A percentile compares a stretch with the other conserved stretches of the same genome.
phyloP scores from a whole-genome alignment of 1,139 yeast genomes.

The Wickerhamomyces sp. region DNA sequence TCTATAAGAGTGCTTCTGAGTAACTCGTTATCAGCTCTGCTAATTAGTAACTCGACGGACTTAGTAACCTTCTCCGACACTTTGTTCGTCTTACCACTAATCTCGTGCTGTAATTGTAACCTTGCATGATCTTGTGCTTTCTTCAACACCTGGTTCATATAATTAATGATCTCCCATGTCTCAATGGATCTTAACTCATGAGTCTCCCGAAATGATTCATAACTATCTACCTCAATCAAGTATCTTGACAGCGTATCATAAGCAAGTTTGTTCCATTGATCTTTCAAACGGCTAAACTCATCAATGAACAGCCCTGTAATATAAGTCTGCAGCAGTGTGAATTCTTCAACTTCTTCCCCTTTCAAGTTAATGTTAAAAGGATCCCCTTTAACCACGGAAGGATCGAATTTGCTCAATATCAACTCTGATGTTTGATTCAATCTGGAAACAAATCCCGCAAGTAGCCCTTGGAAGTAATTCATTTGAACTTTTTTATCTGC shows the following conservation, averaged over 20 bases:
- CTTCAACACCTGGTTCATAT: constrained; percentile 34
- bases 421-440: constrained; percentile 22
- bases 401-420: constrained; percentile 24
- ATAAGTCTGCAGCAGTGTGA: constrained; percentile 8
- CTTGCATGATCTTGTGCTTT: constrained; percentile 36
- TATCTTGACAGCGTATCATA: constrained; percentile 30
- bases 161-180: constrained; percentile 35
- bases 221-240: constrained; percentile 39
- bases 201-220: constrained; percentile 35
- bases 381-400: constrained; percentile 24
- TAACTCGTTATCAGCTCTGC: constrained; percentile 47
- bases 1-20: constrained; percentile 30
- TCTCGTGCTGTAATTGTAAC: constrained; percentile 12
- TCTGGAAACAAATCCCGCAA: constrained; percentile 4
- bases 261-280: constrained; percentile 19
- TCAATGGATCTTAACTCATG: constrained; percentile 17
- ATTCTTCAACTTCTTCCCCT: constrained; percentile 10
- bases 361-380: constrained; percentile 6
- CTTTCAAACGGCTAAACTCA: constrained; percentile 18
- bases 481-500: constrained; percentile 16
- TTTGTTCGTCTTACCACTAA: constrained; percentile 28
- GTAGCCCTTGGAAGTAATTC: constrained; percentile 19
- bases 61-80: constrained; percentile 38
- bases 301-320: constrained; percentile 9
- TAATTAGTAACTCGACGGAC: constrained; percentile 38